A percentile compares a stretch with the other conserved stretches of the same genome.
phyloP scores from a whole-genome alignment of 306 rosid genomes.

The Vigna unguiculata region DNA sequence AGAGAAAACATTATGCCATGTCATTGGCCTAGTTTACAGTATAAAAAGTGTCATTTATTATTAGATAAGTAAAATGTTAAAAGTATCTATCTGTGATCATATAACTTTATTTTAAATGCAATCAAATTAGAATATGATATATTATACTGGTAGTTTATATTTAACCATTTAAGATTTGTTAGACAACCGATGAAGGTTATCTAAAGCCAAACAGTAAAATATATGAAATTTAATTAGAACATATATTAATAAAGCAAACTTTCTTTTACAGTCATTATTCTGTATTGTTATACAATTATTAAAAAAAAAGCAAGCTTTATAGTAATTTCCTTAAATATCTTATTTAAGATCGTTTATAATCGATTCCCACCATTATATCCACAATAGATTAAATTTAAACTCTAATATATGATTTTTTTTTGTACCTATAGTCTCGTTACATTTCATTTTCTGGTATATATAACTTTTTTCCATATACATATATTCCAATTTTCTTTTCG shows the following conservation, averaged over 20 bases:
- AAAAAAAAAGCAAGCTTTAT: not conserved
- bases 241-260: not conserved
- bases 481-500: not conserved
- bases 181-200: not conserved
- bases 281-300: not conserved
- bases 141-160: not conserved
- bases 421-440: not conserved
- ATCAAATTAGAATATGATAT: not conserved
- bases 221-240: not conserved
- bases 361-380: not conserved
- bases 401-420: not conserved
- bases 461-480: not conserved
- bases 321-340: not conserved
- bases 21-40: not conserved
- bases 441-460: not conserved
- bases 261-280: not conserved
- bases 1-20: not conserved
- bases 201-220: not conserved
- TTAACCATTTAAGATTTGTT: no score
- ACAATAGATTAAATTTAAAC: not conserved
- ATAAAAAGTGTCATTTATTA: not conserved
- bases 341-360: not conserved
- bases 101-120: not conserved
- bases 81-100: not conserved
- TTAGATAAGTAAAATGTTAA: no score